Evolutionary conservation across 2,329 filamentous ascomycete species (phyloP).

Genomic region (Ophiostoma australiae): DNA sequence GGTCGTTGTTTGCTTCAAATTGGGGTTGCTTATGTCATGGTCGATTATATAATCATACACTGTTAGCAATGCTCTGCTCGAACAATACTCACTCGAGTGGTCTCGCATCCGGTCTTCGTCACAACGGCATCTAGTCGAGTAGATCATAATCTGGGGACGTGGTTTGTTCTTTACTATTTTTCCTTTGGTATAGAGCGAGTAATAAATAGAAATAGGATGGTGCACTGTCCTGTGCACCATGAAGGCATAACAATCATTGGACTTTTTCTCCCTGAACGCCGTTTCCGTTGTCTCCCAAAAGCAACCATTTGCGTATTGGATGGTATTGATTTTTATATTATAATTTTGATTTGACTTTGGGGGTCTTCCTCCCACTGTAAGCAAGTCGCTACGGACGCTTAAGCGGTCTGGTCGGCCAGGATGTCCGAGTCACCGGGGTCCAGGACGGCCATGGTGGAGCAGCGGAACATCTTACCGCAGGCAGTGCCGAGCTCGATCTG

Average conservation of each 20-base stretch:
- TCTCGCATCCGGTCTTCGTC: background rate
- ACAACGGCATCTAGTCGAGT: background rate
- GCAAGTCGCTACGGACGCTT: constrained; percentile 33
- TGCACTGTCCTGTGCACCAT: constrained; percentile 20
- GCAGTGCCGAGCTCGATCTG: constrained; percentile 98
- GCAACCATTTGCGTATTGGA: constrained; percentile 14
- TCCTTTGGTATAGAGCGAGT: constrained; percentile 22
- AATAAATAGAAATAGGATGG: constrained; percentile 12
- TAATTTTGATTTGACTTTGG: constrained; percentile 6
- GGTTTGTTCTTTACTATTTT: constrained; percentile 21
- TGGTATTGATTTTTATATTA: constrained; percentile 13
- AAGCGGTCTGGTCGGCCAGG: constrained; percentile 69
- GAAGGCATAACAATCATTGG: constrained; percentile 21
- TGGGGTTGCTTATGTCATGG: background rate
- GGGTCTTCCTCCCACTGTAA: background rate
- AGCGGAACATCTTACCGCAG: constrained; percentile 97
- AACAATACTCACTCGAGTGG: background rate
- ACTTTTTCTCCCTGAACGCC: constrained; percentile 40
- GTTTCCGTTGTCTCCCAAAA: constrained; percentile 29
- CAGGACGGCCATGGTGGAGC: constrained; percentile 93
- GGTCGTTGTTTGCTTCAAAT: no score
- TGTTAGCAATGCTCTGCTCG: no score
- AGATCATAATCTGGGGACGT: constrained; percentile 10
- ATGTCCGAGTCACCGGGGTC: constrained; percentile 99
- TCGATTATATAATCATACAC: background rate